phyloP scores from a whole-genome alignment of 805 yeast species.

The Brettanomyces naardenensis region DNA sequence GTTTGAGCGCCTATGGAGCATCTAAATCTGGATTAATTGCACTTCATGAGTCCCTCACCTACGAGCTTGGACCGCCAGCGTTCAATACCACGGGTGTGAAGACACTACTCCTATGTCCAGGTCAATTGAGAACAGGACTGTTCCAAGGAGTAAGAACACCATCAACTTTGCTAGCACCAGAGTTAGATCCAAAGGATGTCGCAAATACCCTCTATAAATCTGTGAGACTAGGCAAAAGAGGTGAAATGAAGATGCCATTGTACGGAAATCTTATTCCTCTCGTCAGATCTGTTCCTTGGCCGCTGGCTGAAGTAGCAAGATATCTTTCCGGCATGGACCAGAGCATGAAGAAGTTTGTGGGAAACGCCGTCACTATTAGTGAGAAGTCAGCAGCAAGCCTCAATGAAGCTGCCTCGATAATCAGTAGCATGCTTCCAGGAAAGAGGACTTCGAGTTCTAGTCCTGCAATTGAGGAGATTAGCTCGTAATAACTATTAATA shows the following conservation, averaged over 20 bases:
- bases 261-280: conserved; percentile 72
- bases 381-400: neutral
- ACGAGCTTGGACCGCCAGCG: conserved; percentile 53
- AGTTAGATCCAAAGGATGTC: conserved; percentile 58
- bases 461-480: no score
- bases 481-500: no score
- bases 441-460: no score
- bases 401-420: neutral
- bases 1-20: conserved; percentile 78
- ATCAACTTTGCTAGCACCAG: conserved; percentile 70
- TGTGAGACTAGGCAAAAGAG: conserved; percentile 51
- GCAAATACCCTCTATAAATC: conserved; percentile 52
- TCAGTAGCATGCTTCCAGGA: neutral
- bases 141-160: conserved; percentile 73
- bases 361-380: conserved; percentile 4
- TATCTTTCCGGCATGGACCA: conserved; percentile 61
- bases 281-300: conserved; percentile 68
- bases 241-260: conserved; percentile 65
- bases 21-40: conserved; percentile 83
- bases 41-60: conserved; percentile 71
- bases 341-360: conserved; percentile 27
- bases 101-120: conserved; percentile 77
- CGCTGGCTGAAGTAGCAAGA: conserved; percentile 47
- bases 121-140: conserved; percentile 73
- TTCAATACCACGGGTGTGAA: conserved; percentile 45